Evolutionary conservation across 1,284 basidiomycete genomes (phyloP).

Genomic region (Sanghuangporus weigelae): DNA sequence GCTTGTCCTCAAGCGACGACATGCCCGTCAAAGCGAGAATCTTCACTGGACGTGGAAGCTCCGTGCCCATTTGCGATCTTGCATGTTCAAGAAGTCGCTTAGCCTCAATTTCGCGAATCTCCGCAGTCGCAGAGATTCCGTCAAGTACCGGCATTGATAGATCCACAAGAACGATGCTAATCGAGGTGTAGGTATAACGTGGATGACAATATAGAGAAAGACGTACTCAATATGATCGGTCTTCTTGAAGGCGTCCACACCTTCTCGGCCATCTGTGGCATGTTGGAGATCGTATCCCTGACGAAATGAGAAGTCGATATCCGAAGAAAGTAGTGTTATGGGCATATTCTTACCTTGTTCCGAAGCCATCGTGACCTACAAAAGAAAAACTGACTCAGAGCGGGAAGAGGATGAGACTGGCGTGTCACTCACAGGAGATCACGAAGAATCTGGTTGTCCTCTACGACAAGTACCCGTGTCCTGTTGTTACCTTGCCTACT

Average conservation of each 20-base stretch:
- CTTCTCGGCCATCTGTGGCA: slow-evolving; percentile 80
- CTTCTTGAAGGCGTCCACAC: slow-evolving; percentile 70
- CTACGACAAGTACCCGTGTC: slow-evolving; percentile 72
- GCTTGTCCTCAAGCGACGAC: slow-evolving; percentile 89
- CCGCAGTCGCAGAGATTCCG: slow-evolving; percentile 78
- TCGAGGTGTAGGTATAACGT: slow-evolving; percentile 14
- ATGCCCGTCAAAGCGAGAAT: slow-evolving; percentile 92
- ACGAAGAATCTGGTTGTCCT: slow-evolving; percentile 77
- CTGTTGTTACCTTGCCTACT: slow-evolving; percentile 26
- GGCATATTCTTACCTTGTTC: slow-evolving; percentile 54
- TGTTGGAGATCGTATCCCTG: slow-evolving; percentile 76
- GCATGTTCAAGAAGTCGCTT: slow-evolving; percentile 29
- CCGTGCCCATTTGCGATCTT: slow-evolving; percentile 20
- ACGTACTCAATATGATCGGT: slow-evolving; percentile 74
- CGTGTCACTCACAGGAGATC: slow-evolving; percentile 50
- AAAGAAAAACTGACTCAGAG: slow-evolving; percentile 16
- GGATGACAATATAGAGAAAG: slow-evolving; percentile 1
- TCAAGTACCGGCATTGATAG: slow-evolving; percentile 92
- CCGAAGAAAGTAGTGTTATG: background rate
- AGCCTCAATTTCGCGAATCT: slow-evolving; percentile 79
- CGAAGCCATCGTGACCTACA: slow-evolving; percentile 73
- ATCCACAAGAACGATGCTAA: slow-evolving; percentile 81
- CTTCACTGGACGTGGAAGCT: slow-evolving; percentile 39
- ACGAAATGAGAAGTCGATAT: slow-evolving; percentile 1
- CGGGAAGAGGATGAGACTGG: background rate